Evolutionary conservation across 73 alveolate genomes (phyloP), one percentile per base, ranked within the genome.

Genomic region (Paramecium sonneborni): DNA sequence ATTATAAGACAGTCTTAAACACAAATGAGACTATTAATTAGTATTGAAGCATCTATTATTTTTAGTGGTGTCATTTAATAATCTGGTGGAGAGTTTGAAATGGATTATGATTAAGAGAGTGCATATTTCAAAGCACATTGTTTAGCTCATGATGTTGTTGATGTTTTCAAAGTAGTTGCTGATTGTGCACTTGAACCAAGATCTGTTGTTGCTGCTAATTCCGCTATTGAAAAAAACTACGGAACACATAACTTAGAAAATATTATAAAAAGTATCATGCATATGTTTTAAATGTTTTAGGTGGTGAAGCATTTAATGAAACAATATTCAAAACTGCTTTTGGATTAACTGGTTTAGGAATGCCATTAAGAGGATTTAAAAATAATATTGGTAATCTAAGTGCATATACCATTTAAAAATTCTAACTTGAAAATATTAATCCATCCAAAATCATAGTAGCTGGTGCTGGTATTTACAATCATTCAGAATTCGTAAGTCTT

Each of bases 11-110:
- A 23, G 70, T 82, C 57, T 56, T 85, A 69, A 92, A 96, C 58
- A 93, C 99, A 34, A 96, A 96, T 84, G 99, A 96, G 92, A 93
- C 96, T 26, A 79, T 95, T 69, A 96, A 96, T 95, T 96, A 96
- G 93, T 86, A 86, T 57, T 15, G 10, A 26, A 30, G n/a, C 9
- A 30, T 18, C 62, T 12, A 28, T 57, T 58, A 21, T 35, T 4
- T 35, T 35, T n/a, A 86, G 93, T 79, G 96, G 97, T 24, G 94
- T 95, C 90, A 95, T 96, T 72, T 92, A 96, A 76, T 70, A 87
- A 92, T 93, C 97, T 24, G 99, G 99, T 52, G 99, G 99, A 28
- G 95, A 88, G 62, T 95, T 93, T 85, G 93, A 55, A 57, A 93
- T 95, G 97, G 97, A 95, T 52, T 95, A 86, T 67, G 96, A 93